phyloP scores from a whole-genome alignment of 495 filamentous ascomycete species.

The Penicillium daleae region DNA sequence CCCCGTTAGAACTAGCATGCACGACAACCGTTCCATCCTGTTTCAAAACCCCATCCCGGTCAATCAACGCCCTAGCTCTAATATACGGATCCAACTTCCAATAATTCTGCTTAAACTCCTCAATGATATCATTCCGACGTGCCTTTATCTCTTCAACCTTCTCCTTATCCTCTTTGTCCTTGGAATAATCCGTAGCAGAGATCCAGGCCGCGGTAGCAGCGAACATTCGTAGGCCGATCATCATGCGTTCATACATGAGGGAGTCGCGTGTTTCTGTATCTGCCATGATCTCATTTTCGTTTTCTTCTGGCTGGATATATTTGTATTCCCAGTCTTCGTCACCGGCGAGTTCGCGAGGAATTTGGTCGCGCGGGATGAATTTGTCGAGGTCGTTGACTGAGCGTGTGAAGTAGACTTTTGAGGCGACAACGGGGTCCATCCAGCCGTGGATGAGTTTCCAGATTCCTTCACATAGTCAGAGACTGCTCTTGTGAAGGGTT shows the following conservation, averaged over 20 bases:
- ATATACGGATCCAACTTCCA: slow-evolving; percentile 72
- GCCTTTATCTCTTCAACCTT: slow-evolving; percentile 47
- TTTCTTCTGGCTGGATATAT: slow-evolving; percentile 73
- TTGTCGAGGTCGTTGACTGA: slow-evolving; percentile 72
- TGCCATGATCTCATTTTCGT: slow-evolving; percentile 72
- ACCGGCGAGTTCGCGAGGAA: slow-evolving; percentile 78
- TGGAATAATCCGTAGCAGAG: slow-evolving; percentile 20
- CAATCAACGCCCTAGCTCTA: slow-evolving; percentile 64
- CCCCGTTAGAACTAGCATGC: not conserved
- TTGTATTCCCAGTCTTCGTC: slow-evolving; percentile 78
- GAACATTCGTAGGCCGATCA: slow-evolving; percentile 67
- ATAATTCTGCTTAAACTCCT: slow-evolving; percentile 59
- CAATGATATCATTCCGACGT: slow-evolving; percentile 55
- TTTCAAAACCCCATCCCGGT: slow-evolving; percentile 62
- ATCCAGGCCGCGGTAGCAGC: slow-evolving; percentile 70
- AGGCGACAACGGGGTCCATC: slow-evolving; percentile 94
- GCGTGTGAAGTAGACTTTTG: slow-evolving; percentile 92
- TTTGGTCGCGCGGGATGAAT: slow-evolving; percentile 69
- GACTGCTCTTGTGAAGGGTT: too few relatives aligned
- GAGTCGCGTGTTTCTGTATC: slow-evolving; percentile 64
- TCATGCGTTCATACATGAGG: slow-evolving; percentile 57
- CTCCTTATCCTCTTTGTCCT: slow-evolving; percentile 31
- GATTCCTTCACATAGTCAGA: too few relatives aligned
- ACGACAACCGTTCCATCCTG: slow-evolving; percentile 44
- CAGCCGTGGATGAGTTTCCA: slow-evolving; percentile 90